Conservation (phyloP, 139 green algal species). For the Chlorella ohadii region DNA sequence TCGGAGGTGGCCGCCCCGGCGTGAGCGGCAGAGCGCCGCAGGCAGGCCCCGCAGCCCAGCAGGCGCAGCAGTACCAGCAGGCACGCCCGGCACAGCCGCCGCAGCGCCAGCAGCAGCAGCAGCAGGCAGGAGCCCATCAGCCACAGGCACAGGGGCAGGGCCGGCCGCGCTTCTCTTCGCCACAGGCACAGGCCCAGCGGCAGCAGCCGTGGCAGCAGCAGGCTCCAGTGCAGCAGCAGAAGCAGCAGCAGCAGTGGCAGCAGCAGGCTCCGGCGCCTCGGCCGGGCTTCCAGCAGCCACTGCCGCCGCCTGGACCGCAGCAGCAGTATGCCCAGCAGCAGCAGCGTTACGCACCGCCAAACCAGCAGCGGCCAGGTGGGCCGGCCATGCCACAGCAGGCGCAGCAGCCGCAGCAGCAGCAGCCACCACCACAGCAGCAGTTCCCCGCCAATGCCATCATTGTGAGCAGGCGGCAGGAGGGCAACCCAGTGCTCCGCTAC, state of each 20-base stretch:
- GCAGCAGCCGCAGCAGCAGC: constrained; percentile 1
- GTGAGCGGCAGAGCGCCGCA: too few species aligned
- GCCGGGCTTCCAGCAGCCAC: constrained; percentile 6
- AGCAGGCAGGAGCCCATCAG: not conserved
- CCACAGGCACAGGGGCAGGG: not conserved
- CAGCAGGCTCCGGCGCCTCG: not conserved
- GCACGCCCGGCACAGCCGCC: not conserved
- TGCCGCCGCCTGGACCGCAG: not conserved
- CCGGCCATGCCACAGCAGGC: not conserved
- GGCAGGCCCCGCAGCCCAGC: not conserved
- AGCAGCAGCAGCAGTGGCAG: constrained; percentile 26
- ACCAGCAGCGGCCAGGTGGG: too few species aligned
- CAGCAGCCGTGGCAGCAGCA: constrained; percentile 5
- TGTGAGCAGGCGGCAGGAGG: constrained; percentile 81
- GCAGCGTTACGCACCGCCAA: not conserved
- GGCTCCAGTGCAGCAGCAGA: too few species aligned
- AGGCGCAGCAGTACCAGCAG: not conserved
- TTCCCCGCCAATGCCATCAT: constrained; percentile 73
- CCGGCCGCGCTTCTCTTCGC: not conserved
- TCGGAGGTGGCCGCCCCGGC: not conserved
- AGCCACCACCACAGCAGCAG: not conserved
- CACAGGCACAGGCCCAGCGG: not conserved
- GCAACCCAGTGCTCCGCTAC: constrained; percentile 91
- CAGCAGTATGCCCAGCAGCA: not conserved
- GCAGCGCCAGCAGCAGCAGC: constrained; percentile 4